Evolutionary conservation across 2,329 filamentous ascomycete genomes (phyloP), one percentile per base, ranked within the genome.

Genomic region (Penicillium janthinellum): DNA sequence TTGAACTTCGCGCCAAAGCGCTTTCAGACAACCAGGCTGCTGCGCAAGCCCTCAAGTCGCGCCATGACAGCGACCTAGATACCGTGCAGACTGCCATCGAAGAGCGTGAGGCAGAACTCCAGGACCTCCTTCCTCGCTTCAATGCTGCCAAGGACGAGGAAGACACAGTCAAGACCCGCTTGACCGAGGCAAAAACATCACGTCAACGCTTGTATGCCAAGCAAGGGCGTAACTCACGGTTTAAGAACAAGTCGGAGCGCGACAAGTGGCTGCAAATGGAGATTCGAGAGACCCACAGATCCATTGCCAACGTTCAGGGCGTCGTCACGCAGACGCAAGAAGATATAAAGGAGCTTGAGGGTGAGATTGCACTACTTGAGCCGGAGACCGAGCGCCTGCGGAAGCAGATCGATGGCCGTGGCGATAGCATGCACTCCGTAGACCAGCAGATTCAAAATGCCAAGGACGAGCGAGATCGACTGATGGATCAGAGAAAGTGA

Each of bases 131-230:
- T 12, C 95, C 96, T 0, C 83, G 90, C 20, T 96, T 91, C 72
- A 89, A 88, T 55, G 81, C 86, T 60, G 88, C 88, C 65, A 92
- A 89, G 73, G 82, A 86, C 54, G 84, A 91, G 60, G 95, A 97
- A 72, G 83, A 84, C 15, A 83, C 86, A 15, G 81, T 91, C 31
- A 89, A 88, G 69, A 82, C 88, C 57, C 86, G 90, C 60, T 82
- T 98, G 11, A 89, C 92, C 49, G 83, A 90, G 52, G 90, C 90
- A 0, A 90, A 96, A 69, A 88, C 88, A 7, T 84, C 86, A 5
- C 85, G 91, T 44, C 87, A 90, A 64, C 88, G 93, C 39, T 84
- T 99, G 7, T 91, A 96, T 71, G 91, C 90, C 53, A 99, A 99
- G 75, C 94, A 99, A 77, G 92, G 90, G 45, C 89, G 94, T 48